These are phyloP conservation scores for Phytophthora quininea DNA, from an alignment of 352 stramenopile genomes.

Conservation along the genomic window DNA sequence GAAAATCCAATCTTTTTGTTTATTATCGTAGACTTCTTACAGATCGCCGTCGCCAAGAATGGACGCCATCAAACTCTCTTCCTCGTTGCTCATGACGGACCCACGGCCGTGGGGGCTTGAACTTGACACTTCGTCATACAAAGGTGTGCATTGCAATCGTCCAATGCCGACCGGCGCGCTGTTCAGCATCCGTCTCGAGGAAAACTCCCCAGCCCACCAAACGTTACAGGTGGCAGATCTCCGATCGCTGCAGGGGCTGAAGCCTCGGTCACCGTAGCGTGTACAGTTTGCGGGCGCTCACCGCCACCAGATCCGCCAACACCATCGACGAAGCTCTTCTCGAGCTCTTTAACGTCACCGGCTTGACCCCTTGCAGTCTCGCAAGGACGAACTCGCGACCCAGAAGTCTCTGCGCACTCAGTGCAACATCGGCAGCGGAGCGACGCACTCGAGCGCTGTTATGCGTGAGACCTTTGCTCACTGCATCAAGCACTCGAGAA, in stretches of 20 bases:
- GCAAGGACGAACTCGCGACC: slow-evolving; percentile 72
- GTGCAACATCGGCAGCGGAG: slow-evolving; percentile 75
- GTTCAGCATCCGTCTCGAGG: slow-evolving; percentile 60
- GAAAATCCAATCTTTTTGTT: no score
- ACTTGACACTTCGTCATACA: slow-evolving; percentile 15
- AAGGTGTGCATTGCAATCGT: slow-evolving; percentile 64
- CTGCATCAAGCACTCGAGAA: slow-evolving; percentile 50
- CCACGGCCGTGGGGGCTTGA: slow-evolving; percentile 16
- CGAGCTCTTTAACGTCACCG: slow-evolving; percentile 83
- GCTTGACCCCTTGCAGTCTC: slow-evolving; percentile 76
- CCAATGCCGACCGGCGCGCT: slow-evolving; percentile 75
- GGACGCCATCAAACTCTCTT: slow-evolving; percentile 85
- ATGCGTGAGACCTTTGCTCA: slow-evolving; percentile 56
- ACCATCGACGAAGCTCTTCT: slow-evolving; percentile 81
- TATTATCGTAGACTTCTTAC: slow-evolving; percentile 1
- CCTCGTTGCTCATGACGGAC: slow-evolving; percentile 73
- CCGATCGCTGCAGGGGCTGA: slow-evolving; percentile 20
- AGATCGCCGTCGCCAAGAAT: slow-evolving; percentile 60
- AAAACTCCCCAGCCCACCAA: slow-evolving; percentile 35
- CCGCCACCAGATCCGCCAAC: slow-evolving; percentile 22
- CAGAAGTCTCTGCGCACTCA: slow-evolving; percentile 77
- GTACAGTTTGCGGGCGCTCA: slow-evolving; percentile 67
- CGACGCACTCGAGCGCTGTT: slow-evolving; percentile 79
- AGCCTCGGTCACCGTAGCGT: slow-evolving; percentile 37
- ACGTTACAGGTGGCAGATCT: slow-evolving; percentile 51